Evolutionary conservation across 2,329 filamentous ascomycete genomes (phyloP).

Genomic region (Exophiala spinifera): DNA sequence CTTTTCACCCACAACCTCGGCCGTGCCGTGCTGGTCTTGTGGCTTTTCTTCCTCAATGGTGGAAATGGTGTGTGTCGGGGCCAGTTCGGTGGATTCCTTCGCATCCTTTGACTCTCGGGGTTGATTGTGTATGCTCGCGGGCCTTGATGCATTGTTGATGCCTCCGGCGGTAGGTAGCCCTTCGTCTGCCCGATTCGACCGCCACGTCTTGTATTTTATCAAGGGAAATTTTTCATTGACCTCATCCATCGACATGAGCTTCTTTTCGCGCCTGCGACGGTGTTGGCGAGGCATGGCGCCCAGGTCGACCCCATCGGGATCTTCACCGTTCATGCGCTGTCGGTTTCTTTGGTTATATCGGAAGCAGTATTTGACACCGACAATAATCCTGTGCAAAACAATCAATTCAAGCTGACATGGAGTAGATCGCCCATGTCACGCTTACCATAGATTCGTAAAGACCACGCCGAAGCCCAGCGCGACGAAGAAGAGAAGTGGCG

Average conservation of each 20-base stretch:
- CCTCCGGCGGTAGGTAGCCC: constrained; percentile 82
- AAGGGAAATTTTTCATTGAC: constrained; percentile 96
- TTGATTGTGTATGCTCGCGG: constrained; percentile 66
- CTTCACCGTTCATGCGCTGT: constrained; percentile 69
- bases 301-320: constrained; percentile 84
- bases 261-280: constrained; percentile 89
- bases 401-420: constrained; percentile 4
- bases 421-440: neutral
- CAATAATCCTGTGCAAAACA: constrained; percentile 75
- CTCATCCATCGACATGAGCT: constrained; percentile 98
- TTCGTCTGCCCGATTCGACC: constrained; percentile 74
- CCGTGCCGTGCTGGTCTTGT: constrained; percentile 13
- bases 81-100: constrained; percentile 14
- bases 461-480: constrained; percentile 96
- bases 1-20: constrained; percentile 27
- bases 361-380: constrained; percentile 99
- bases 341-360: constrained; percentile 94
- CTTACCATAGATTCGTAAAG: constrained; percentile 97
- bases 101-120: constrained; percentile 20
- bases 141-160: constrained; percentile 59
- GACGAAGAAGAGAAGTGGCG: constrained; percentile 85
- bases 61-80: constrained; percentile 10
- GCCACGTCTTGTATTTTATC: constrained; percentile 95
- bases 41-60: constrained; percentile 20
- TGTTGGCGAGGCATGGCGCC: constrained; percentile 81